Evolutionary conservation across 768 basidiomycete species (phyloP).

Genomic region (Rhodocollybia butyracea): DNA sequence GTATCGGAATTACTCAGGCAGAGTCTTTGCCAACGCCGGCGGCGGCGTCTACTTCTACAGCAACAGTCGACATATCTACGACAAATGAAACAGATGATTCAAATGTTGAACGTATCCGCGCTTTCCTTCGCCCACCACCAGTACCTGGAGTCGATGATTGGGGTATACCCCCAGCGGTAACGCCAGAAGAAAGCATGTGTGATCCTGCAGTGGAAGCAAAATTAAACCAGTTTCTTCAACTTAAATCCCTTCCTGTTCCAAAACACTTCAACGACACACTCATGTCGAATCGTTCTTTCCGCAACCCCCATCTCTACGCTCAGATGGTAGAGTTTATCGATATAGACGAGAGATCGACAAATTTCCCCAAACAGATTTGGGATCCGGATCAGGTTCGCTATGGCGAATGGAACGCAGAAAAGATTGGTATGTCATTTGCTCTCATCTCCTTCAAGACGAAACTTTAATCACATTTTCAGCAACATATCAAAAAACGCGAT

Average conservation of each 20-base stretch:
- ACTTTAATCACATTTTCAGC: constrained; percentile 32
- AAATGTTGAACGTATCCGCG: constrained; percentile 53
- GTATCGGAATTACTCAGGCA: constrained; percentile 37
- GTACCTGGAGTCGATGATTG: constrained; percentile 67
- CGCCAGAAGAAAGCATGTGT: constrained; percentile 50
- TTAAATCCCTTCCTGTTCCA: constrained; percentile 56
- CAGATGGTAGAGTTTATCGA: constrained; percentile 94
- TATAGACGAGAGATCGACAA: constrained; percentile 75
- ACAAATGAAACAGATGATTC: constrained; percentile 23
- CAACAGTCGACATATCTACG: constrained; percentile 12
- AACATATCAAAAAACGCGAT: constrained; percentile 56
- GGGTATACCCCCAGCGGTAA: constrained; percentile 73
- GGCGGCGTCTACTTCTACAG: not conserved
- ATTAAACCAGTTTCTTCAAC: constrained; percentile 68
- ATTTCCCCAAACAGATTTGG: constrained; percentile 77
- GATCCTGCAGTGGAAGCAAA: constrained; percentile 70
- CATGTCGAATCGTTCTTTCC: constrained; percentile 89
- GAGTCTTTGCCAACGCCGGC: constrained; percentile 6
- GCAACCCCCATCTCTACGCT: constrained; percentile 94
- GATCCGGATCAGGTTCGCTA: constrained; percentile 55
- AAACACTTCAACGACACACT: constrained; percentile 96
- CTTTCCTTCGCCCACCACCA: constrained; percentile 56
- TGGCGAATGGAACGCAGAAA: constrained; percentile 63
- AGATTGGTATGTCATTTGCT: constrained; percentile 62
- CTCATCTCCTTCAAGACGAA: constrained; percentile 1